Evolutionary conservation across 1,139 yeast genomes (phyloP), one percentile per base, ranked within the genome.

Genomic region (Geotrichum restrictum): DNA sequence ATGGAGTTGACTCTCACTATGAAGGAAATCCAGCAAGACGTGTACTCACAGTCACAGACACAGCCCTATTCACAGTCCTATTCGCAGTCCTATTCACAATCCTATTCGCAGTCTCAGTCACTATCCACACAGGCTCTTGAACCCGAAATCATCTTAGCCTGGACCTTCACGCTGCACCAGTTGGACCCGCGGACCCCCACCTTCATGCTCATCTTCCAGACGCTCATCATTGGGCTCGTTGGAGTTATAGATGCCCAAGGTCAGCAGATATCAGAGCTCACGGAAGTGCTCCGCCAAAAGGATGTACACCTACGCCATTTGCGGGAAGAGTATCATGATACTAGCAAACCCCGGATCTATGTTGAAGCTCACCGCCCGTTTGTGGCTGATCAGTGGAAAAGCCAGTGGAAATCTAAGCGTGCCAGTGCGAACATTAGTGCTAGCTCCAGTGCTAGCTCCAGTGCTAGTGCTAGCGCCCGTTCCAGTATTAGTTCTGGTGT

Each of bases 251-350:
- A 51, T 21, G 34, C 53, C 2, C 45, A 45, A 16, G 41, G 33
- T 18, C 37, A 42, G n/a, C 53, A 51, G 40, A 45, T 36, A 13
- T 29, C n/a, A 11, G 56, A 49, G 8, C 49, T 53, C 3, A 41
- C n/a, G 13, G 32, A 16, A 3, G 22, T 49, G 3, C 14, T 53
- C 5, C 47, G 41, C 32, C 37, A 48, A 10, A 53, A 53, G 18
- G 56, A 53, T 40, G 33, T 53, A 14, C 45, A 45, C 22, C 24
- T 53, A 2, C 37, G 47, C 8, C 53, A 53, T 33, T 39, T 53
- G 19, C 32, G 34, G 11, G 46, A 42, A 14, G 53, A 41, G 37
- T 18, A 19, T 32, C 32, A 21, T 3, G 34, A 40, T 14, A 33
- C 41, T 6, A 34, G 14, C 3, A 41, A 33, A 27, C 52, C 52